These are phyloP conservation scores for Populus euphratica DNA, from an alignment of 345 rosid genomes.

Conservation along the genomic window DNA sequence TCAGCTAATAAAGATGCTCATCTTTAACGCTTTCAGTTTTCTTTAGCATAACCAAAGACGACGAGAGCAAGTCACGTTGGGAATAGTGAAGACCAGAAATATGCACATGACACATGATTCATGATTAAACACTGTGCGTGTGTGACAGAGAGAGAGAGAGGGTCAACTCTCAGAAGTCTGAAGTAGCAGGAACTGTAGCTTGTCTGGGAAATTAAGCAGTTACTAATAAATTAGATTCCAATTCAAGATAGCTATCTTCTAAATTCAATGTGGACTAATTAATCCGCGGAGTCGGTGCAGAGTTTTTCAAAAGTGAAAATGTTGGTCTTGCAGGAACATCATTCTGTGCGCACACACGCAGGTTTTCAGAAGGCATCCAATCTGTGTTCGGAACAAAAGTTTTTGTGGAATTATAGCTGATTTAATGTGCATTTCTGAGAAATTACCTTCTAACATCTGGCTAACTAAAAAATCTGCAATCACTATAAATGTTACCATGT, in stretches of 20 bases:
- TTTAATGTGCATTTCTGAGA: background rate
- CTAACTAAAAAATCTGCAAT: background rate
- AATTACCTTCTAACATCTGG: background rate
- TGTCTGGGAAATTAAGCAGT: conserved; percentile 1
- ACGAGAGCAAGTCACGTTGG: conserved; percentile 12
- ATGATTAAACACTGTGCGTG: background rate
- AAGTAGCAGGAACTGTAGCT: conserved; percentile 4
- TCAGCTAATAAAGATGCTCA: conserved; percentile 9
- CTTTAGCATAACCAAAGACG: conserved; percentile 6
- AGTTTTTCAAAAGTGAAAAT: background rate
- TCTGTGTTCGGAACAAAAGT: background rate
- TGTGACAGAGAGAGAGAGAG: background rate
- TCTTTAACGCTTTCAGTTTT: conserved; percentile 17
- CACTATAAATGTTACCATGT: conserved; percentile 1
- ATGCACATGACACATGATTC: conserved; percentile 11
- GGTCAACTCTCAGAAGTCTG: background rate
- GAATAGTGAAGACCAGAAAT: conserved; percentile 19
- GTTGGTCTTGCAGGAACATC: background rate
- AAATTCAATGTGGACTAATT: background rate
- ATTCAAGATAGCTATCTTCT: background rate
- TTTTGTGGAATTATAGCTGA: background rate
- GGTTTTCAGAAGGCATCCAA: background rate
- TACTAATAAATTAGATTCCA: background rate
- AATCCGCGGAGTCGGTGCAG: background rate
- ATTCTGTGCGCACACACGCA: background rate